These are phyloP conservation scores for Dendrobium catenatum DNA, from an alignment of 106 monocot genomes.

Conservation along the genomic window DNA sequence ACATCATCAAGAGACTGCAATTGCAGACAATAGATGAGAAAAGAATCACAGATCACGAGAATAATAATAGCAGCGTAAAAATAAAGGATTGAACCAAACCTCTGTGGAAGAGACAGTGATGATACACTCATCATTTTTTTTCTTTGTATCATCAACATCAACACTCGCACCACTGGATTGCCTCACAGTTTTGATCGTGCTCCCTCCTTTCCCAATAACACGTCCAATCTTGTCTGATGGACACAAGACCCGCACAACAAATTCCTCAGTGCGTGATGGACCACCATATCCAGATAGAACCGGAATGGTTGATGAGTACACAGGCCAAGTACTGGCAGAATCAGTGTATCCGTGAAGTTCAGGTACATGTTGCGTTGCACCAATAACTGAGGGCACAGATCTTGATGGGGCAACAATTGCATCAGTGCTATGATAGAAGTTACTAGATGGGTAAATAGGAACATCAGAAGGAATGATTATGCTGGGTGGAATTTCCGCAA, in stretches of 20 bases:
- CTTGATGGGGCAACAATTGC: constrained; percentile 31
- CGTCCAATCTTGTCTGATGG: constrained; percentile 84
- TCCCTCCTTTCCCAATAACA: constrained; percentile 92
- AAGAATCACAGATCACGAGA: not conserved
- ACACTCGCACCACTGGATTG: constrained; percentile 70
- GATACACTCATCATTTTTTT: constrained; percentile 53
- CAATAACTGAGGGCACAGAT: constrained; percentile 35
- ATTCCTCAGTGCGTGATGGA: constrained; percentile 44
- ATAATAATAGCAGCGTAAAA: constrained; percentile 1
- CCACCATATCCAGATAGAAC: constrained; percentile 51
- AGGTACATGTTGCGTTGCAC: constrained; percentile 28
- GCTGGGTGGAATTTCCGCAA: constrained; percentile 46
- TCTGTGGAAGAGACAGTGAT: constrained; percentile 75
- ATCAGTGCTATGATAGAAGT: constrained; percentile 51
- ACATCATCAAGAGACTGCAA: constrained; percentile 58
- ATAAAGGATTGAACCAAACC: constrained; percentile 19
- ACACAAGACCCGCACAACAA: constrained; percentile 66
- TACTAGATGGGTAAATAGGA: constrained; percentile 57
- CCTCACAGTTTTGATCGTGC: constrained; percentile 67
- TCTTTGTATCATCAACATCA: constrained; percentile 87
- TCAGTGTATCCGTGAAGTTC: constrained; percentile 55
- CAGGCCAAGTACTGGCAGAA: constrained; percentile 25
- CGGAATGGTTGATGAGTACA: constrained; percentile 45
- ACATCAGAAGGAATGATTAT: constrained; percentile 87
- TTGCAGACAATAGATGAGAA: constrained; percentile 5